Percentiles rank a stretch among this genome's conserved stretches.
Conservation (phyloP, 2,329 filamentous ascomycete genomes). For the Samsoniella hepiali region DNA sequence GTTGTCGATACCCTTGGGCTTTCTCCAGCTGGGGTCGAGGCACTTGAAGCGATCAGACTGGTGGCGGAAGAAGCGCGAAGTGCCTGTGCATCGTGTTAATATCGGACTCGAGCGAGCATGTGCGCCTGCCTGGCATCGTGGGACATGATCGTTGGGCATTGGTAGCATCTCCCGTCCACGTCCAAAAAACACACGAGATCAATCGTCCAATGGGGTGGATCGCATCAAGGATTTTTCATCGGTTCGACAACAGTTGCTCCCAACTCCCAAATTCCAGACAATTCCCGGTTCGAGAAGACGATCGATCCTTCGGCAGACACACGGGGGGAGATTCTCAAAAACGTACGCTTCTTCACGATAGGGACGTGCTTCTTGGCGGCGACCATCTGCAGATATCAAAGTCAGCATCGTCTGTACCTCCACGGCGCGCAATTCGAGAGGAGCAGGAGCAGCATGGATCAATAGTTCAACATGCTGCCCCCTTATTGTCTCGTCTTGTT, state of each 20-base stretch:
- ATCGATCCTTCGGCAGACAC: neutral
- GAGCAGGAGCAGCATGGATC: neutral
- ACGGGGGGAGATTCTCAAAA: slow-evolving; percentile 16
- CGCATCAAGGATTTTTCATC: neutral
- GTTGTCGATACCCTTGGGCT: slow-evolving; percentile 99
- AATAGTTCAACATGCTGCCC: slow-evolving; percentile 4
- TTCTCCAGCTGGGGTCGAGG: slow-evolving; percentile 89
- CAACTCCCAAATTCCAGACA: neutral
- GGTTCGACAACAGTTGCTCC: neutral
- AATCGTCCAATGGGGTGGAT: neutral
- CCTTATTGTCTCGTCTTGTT: neutral
- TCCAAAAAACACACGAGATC: neutral
- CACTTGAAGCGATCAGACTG: slow-evolving; percentile 97
- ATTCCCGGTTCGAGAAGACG: neutral
- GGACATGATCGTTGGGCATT: neutral
- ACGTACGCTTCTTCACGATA: slow-evolving; percentile 99
- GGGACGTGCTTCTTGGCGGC: slow-evolving; percentile 98
- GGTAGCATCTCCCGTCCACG: neutral
- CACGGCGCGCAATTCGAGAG: neutral
- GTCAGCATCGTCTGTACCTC: slow-evolving; percentile 28
- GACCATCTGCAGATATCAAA: slow-evolving; percentile 69
- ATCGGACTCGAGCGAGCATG: neutral
- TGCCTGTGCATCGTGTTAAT: slow-evolving; percentile 57
- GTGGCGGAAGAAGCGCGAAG: slow-evolving; percentile 93
- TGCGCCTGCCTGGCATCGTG: slow-evolving; percentile 4